Evolutionary conservation across 2,329 filamentous ascomycete genomes (phyloP), one percentile per base, ranked within the genome.

Genomic region (Helicocarpus griseus): DNA sequence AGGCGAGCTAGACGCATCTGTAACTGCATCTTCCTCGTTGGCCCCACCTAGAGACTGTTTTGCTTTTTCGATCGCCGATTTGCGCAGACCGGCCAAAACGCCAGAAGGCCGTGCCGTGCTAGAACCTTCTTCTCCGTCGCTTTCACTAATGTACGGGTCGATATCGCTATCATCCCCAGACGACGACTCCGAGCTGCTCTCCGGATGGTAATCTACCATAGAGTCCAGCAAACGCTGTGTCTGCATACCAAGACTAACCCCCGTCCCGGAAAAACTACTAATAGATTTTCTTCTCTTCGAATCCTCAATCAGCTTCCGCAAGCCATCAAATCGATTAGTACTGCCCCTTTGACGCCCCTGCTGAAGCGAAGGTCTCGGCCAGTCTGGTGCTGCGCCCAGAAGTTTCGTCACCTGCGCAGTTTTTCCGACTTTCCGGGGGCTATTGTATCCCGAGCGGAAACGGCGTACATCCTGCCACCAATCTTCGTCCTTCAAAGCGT

Each of bases 381-480:
- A 80, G 29, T 65, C 71, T 11, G 69, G 65, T 19, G 70, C 63
- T 29, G 65, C 64, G 43, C 69, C 65, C 2, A 77, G 65, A 14
- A 77, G 56, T 21, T 58, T 56, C 22, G 55, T 56, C 24, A 57
- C 48, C 5, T 58, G 56, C 44, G 36, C 56, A 35, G 41, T 52
- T 49, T 47, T 56, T 9, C 56, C 60, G 33, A 51, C 56, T 43
- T 46, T 55, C 24, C 57, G 51, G 2, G 51, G 46, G 40, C 45
- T 51, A 48, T 55, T 53, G 50, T 63, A 48, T 53, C 58, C 54
- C 40, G 55, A 46, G 40, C 73, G 68, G 56, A 73, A 58, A 40
- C 69, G 74, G 58, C 85, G 81, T 3, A 93, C 71, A 39, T 90
- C 84, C 46, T 83, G 77, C 89, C 89, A 95, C 89, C 89, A 95